Evolutionary conservation across 2,329 filamentous ascomycete species (phyloP).

Genomic region (Balansia obtecta): DNA sequence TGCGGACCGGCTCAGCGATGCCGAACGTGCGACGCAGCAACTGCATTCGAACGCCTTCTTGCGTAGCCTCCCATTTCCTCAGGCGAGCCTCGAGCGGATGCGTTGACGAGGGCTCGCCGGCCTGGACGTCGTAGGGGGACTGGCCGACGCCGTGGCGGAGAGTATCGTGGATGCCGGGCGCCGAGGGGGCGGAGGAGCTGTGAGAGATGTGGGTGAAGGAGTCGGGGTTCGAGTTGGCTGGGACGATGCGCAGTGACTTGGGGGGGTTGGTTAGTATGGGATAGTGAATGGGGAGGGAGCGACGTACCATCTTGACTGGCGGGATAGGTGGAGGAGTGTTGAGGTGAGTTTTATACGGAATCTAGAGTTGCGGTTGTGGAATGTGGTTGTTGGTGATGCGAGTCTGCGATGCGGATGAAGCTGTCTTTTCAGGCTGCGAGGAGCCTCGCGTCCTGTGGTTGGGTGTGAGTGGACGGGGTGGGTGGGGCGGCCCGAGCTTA

Average conservation of each 20-base stretch:
- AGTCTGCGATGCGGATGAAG: slow-evolving; percentile 2
- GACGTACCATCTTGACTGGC: slow-evolving; percentile 35
- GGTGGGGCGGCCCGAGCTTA: not conserved
- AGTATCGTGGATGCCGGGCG: slow-evolving; percentile 85
- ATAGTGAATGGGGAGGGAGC: not conserved
- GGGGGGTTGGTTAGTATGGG: slow-evolving; percentile 8
- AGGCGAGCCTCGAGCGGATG: slow-evolving; percentile 92
- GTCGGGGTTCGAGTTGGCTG: slow-evolving; percentile 52
- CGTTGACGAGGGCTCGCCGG: slow-evolving; percentile 38
- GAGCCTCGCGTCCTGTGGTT: slow-evolving; percentile 15
- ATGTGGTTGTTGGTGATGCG: not conserved
- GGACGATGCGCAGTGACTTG: slow-evolving; percentile 83
- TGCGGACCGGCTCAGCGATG: slow-evolving; percentile 80
- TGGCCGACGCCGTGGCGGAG: slow-evolving; percentile 73
- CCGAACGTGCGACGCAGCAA: slow-evolving; percentile 77
- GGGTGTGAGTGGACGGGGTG: not conserved
- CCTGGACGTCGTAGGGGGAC: slow-evolving; percentile 35
- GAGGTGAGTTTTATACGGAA: no score
- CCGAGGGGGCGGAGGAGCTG: slow-evolving; percentile 69
- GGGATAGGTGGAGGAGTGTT: not conserved
- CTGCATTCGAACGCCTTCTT: slow-evolving; percentile 81
- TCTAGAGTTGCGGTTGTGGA: not conserved
- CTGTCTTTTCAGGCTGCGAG: slow-evolving; percentile 14
- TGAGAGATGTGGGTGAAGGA: slow-evolving; percentile 50
- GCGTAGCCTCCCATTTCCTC: slow-evolving; percentile 78